A percentile compares a stretch with the other conserved stretches of the same genome.
These are phyloP conservation scores for Pyrenopolyporus hunteri DNA, from an alignment of 495 filamentous ascomycete genomes.

Conservation along the genomic window DNA sequence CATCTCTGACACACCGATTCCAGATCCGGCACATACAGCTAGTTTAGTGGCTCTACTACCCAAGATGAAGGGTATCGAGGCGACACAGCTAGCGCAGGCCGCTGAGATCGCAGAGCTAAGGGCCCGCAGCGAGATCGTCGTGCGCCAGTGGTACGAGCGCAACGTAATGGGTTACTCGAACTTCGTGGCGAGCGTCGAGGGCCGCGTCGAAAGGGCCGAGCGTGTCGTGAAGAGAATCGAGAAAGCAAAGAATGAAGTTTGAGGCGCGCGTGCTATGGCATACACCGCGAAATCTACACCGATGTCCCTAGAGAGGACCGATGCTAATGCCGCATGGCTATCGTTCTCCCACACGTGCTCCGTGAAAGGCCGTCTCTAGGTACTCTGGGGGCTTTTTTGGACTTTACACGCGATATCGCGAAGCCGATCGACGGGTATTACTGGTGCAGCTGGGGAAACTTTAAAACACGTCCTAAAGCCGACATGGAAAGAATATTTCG, in stretches of 20 bases:
- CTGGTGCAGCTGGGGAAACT: too few relatives aligned
- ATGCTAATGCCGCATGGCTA: not conserved
- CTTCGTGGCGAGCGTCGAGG: slow-evolving; percentile 77
- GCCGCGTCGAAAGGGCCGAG: slow-evolving; percentile 70
- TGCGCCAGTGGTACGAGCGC: slow-evolving; percentile 82
- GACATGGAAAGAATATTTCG: not conserved
- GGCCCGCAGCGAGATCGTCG: slow-evolving; percentile 69
- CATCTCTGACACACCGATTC: slow-evolving; percentile 74
- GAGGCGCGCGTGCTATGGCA: not conserved
- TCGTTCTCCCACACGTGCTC: not conserved
- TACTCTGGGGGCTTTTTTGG: too few relatives aligned
- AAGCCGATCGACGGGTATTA: too few relatives aligned
- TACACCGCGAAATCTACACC: not conserved
- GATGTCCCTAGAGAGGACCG: not conserved
- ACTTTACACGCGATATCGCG: too few relatives aligned
- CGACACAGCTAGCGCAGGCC: slow-evolving; percentile 72
- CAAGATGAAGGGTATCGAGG: slow-evolving; percentile 69
- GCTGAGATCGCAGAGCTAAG: slow-evolving; percentile 73
- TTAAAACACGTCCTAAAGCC: not conserved
- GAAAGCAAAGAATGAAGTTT: slow-evolving; percentile 42
- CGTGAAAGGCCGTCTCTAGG: too few relatives aligned
- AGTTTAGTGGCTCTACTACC: slow-evolving; percentile 72
- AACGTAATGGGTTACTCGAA: slow-evolving; percentile 71
- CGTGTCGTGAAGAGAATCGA: slow-evolving; percentile 66
- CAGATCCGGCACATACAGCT: slow-evolving; percentile 69